These are phyloP conservation scores for Fusarium heterosporum DNA, from an alignment of 2,329 filamentous ascomycete genomes.

Conservation along the genomic window DNA sequence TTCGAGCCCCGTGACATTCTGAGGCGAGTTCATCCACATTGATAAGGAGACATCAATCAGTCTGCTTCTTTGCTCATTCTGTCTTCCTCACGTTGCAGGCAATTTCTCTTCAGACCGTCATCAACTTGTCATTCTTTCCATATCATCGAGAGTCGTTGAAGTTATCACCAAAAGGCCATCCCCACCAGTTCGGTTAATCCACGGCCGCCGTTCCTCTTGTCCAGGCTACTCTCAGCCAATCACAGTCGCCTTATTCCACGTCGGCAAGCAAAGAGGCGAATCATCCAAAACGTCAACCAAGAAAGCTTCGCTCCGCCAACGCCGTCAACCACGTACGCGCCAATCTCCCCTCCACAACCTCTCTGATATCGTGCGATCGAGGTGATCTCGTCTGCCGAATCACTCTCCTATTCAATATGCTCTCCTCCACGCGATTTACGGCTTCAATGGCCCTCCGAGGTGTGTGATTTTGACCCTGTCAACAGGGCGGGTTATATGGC, in stretches of 20 bases:
- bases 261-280: slow-evolving; percentile 48
- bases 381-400: slow-evolving; percentile 34
- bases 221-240: slow-evolving; percentile 42
- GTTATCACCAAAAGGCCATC: slow-evolving; percentile 22
- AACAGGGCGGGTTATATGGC: slow-evolving; percentile 41
- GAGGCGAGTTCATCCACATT: slow-evolving; percentile 6
- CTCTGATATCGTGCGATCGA: slow-evolving; percentile 36
- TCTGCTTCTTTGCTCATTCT: background rate
- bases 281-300: slow-evolving; percentile 48
- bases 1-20: slow-evolving; percentile 11
- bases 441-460: slow-evolving; percentile 66
- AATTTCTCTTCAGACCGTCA: background rate
- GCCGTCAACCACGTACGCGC: slow-evolving; percentile 26
- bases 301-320: slow-evolving; percentile 35
- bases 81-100: background rate
- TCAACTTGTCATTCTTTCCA: background rate
- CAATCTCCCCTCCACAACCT: slow-evolving; percentile 30
- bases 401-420: slow-evolving; percentile 53
- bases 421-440: slow-evolving; percentile 62
- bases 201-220: slow-evolving; percentile 25
- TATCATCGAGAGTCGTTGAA: background rate
- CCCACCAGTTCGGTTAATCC: slow-evolving; percentile 47
- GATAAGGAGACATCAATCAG: background rate
- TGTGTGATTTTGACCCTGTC: slow-evolving; percentile 47
- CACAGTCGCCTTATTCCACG: slow-evolving; percentile 47